A percentile compares a stretch with the other conserved stretches of the same genome.
Evolutionary conservation across 139 green algal genomes (phyloP).

Genomic region (Penium margaritaceum): DNA sequence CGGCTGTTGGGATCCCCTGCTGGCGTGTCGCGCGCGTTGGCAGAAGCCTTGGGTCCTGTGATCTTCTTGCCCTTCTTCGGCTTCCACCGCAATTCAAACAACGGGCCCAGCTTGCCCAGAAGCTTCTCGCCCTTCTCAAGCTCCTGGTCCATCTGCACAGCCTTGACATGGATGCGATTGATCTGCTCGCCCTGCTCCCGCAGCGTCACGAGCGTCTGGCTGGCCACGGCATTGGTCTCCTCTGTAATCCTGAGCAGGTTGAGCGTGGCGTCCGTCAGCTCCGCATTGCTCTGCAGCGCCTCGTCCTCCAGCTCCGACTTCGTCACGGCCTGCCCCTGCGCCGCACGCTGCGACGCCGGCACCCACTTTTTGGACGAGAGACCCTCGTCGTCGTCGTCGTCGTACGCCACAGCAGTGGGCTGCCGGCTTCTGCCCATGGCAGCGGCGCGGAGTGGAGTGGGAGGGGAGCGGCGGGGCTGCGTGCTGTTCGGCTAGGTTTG

Average conservation of each 20-base stretch:
- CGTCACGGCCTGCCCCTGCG: not conserved
- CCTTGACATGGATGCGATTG: constrained; percentile 26
- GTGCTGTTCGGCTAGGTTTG: too few species aligned
- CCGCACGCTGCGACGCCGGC: not conserved
- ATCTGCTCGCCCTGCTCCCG: constrained; percentile 39
- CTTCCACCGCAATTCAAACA: constrained; percentile 29
- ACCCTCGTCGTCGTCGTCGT: not conserved
- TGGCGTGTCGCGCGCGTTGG: too few species aligned
- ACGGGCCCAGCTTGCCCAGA: constrained; percentile 28
- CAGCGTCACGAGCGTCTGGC: constrained; percentile 34
- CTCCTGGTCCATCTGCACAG: constrained; percentile 25
- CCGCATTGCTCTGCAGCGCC: constrained; percentile 9
- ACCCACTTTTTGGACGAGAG: not conserved
- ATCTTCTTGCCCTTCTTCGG: constrained; percentile 31
- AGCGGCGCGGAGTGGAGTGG: too few species aligned
- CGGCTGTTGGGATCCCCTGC: too few species aligned
- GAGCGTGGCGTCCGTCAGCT: constrained; percentile 10
- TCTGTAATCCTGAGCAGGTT: constrained; percentile 21
- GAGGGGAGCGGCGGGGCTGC: too few species aligned
- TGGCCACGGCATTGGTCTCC: constrained; percentile 17
- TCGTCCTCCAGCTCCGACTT: constrained; percentile 15
- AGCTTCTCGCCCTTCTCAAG: constrained; percentile 38
- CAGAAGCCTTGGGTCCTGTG: constrained; percentile 12
- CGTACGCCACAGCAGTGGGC: too few species aligned
- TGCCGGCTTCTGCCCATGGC: too few species aligned